Evolutionary conservation across 2,329 filamentous ascomycete species (phyloP).

Genomic region (Arthrobotrys megalospora): DNA sequence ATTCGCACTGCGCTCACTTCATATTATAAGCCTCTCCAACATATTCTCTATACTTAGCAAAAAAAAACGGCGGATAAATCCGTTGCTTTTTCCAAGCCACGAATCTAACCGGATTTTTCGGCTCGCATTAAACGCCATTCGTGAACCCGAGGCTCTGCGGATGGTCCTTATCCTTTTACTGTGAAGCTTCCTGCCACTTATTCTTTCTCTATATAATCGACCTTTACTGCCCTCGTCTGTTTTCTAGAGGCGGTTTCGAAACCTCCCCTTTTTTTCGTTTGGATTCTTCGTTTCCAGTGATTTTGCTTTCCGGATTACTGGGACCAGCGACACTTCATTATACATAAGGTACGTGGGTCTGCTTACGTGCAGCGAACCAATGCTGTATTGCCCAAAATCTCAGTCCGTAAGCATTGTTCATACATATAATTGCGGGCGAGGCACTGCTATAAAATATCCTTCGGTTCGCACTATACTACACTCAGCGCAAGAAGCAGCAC

Average conservation of each 20-base stretch:
- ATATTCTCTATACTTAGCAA: constrained; percentile 28
- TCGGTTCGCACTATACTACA: too few relatives aligned
- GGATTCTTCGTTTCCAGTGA: not conserved
- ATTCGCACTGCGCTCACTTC: not conserved
- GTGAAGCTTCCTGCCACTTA: constrained; percentile 12
- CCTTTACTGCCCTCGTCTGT: not conserved
- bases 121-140: constrained; percentile 31
- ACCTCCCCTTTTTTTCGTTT: not conserved
- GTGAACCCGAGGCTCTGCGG: constrained; percentile 40
- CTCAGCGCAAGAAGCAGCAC: too few relatives aligned
- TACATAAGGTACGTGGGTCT: constrained; percentile 28
- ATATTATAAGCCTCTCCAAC: constrained; percentile 3
- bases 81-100: constrained; percentile 23
- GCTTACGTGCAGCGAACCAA: not conserved
- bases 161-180: not conserved
- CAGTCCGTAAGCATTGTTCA: too few relatives aligned
- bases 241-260: constrained; percentile 14
- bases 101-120: constrained; percentile 21
- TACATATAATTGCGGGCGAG: not conserved
- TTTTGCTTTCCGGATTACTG: not conserved
- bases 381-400: not conserved
- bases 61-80: not conserved
- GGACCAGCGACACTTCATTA: constrained; percentile 7
- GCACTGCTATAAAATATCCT: too few relatives aligned
- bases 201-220: constrained; percentile 17